Base-by-base conservation (phyloP, 106 monocot genomes). In the Alisma plantagoaquatica region DNA sequence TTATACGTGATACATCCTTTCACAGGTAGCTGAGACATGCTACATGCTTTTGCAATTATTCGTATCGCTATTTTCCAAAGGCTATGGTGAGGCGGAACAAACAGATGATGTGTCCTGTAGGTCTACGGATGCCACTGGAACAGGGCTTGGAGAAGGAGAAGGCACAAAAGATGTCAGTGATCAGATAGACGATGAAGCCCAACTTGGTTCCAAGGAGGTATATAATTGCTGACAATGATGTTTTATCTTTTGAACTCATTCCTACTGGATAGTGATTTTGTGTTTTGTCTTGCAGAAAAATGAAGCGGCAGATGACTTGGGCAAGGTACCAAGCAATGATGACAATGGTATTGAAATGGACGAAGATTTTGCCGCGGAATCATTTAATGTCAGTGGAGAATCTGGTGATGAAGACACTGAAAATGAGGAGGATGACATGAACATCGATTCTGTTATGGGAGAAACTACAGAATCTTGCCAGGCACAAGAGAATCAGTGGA, bases 121-220 rank as follows among this genome's bases (percentile, higher is more conserved):
- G 53, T 42, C 71, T 42, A 46, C 77, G 68, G 73, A 84, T 58
- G 77, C 67, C 19, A 65, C 32, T 60, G 94, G 94, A 53, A 94
- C 94, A 43, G 87, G 94, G 32, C 75, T 94, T 71, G 94, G 94
- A 16, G 84, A 94, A 32, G 94, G 94, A 53, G 80, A 94, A 53
- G 94, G 94, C 20, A 8, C 57, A 26, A 78, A 84, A 19, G 87
- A 88, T 66, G 84, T 87, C 21, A 94, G 94, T 20, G 77, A 83
- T 58, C 77, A 88, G 63, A 83, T 94, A 60, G 80, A 78, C 23
- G 87, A 94, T 33, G 80, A 79, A 62, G 51, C 65, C n/a, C 94
- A 87, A 56, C 67, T 93, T 20, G 55, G 63, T 27, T 59, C 65
- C 31, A 64, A 78, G 42, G 22, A 24, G 49, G 9, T 10, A 18